These are phyloP conservation scores for Cladosporium austrohemisphaericum DNA, from an alignment of 2,329 filamentous ascomycete species.

Conservation along the genomic window DNA sequence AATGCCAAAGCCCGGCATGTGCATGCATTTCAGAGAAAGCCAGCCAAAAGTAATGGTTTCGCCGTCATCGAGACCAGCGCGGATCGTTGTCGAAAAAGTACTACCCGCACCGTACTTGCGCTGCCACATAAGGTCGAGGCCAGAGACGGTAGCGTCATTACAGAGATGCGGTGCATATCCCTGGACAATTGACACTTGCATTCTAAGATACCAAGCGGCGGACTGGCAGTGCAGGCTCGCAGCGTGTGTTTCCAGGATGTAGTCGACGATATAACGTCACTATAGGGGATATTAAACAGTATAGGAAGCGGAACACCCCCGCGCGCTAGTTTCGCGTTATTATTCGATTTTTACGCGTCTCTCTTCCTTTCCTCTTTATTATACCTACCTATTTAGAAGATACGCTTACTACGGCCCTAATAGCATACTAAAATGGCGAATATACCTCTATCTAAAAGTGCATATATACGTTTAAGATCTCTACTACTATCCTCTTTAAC, in stretches of 20 bases:
- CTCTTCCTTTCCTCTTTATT: not conserved
- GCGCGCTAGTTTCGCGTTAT: not conserved
- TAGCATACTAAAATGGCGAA: not conserved
- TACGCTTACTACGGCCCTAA: not conserved
- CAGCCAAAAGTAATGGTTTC: not conserved
- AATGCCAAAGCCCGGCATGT: constrained; percentile 6
- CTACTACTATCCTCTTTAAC: not conserved
- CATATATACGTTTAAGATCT: constrained; percentile 1
- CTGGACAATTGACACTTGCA: constrained; percentile 12
- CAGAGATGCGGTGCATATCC: constrained; percentile 4
- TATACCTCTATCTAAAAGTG: not conserved
- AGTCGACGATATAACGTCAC: constrained; percentile 5
- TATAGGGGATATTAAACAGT: not conserved
- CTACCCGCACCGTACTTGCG: constrained; percentile 11
- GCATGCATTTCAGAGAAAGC: constrained; percentile 4
- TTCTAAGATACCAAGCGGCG: constrained; percentile 11
- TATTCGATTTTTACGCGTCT: not conserved
- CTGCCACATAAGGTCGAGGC: constrained; percentile 9
- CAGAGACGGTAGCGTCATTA: constrained; percentile 10
- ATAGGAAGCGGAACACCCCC: not conserved
- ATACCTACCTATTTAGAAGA: not conserved
- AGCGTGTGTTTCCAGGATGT: constrained; percentile 6
- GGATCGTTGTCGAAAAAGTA: constrained; percentile 10
- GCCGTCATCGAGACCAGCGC: constrained; percentile 10
- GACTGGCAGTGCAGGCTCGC: not conserved